Evolutionary conservation across 306 rosid species (phyloP).

Genomic region (Medicago arabica): DNA sequence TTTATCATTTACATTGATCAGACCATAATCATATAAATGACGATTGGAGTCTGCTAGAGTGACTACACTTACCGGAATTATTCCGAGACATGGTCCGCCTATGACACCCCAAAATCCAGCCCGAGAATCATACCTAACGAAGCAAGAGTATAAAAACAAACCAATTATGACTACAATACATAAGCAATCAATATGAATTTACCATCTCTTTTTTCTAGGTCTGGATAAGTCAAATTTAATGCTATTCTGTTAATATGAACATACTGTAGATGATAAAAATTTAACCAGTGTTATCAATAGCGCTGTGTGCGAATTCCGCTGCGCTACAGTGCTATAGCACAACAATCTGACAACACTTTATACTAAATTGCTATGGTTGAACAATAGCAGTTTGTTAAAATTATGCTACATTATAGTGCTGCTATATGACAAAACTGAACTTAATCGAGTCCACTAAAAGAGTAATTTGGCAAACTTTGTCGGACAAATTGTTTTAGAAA

Average conservation of each 20-base stretch:
- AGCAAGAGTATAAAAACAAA: constrained; percentile 34
- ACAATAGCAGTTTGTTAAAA: neutral
- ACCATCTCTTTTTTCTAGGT: neutral
- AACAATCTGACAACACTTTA: neutral
- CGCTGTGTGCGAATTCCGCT: neutral
- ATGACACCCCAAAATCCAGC: constrained; percentile 99
- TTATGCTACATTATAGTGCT: neutral
- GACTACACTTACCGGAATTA: constrained; percentile 73
- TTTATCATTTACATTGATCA: constrained; percentile 27
- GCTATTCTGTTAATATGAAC: neutral
- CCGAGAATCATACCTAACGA: constrained; percentile 79
- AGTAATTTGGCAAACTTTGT: neutral
- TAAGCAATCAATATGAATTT: constrained; percentile 6
- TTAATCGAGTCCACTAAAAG: neutral
- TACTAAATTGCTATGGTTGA: neutral
- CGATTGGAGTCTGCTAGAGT: constrained; percentile 9
- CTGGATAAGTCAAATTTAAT: neutral
- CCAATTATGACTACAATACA: constrained; percentile 36
- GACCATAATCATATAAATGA: constrained; percentile 27
- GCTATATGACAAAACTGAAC: neutral
- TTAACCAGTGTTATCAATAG: neutral
- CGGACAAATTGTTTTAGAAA: constrained; percentile 9
- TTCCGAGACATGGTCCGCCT: constrained; percentile 95
- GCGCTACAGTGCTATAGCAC: neutral
- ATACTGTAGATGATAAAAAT: neutral